Base-by-base conservation (phyloP, 2,329 filamentous ascomycete genomes). In the Nakataea oryzae region DNA sequence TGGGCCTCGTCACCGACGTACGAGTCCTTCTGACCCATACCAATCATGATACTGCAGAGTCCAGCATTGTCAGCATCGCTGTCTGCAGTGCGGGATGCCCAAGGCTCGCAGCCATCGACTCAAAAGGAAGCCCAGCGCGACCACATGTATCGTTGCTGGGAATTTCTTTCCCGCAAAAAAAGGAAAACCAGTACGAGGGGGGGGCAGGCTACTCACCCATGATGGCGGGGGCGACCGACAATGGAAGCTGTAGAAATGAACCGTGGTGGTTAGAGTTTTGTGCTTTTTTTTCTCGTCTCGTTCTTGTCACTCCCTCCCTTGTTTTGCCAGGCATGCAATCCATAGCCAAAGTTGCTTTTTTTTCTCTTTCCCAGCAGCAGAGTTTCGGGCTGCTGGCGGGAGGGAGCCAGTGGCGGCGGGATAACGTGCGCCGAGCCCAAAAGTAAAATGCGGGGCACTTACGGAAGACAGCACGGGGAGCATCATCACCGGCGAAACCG, bases 401-500 rank as follows among this genome's bases (percentile, higher is more conserved):
- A 50, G 21, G 41, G 41, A 8, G 41, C n/a, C n/a, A n/a, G 41
- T 50, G 41, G 41, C 41, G 41, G 34, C 14, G 21, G 41, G 8
- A 50, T 50, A 21, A 21, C 41, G 41, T 12, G 41, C 34, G 24
- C 32, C 29, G 58, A 32, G 28, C 56, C 54, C 24, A 41, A 41
- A 57, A 61, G 59, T 55, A 63, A 62, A 54, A 60, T 59, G 56
- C 67, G 65, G 67, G 69, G 68, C 66, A 93, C 93, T 96, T 90
- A 97, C 93, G 95, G 88, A 99, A 99, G 79, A 99, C 95, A 83
- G 95, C 95, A 87, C 95, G 89, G 79, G 95, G 95, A 83, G 95
- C 95, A 90, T 99, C 95, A 78, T 99, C 95, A 92, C 95, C 95
- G 86, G 95, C 95, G 84, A 99, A 99, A 93, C 95, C 95, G 89